Evolutionary conservation across 2,329 filamentous ascomycete species (phyloP), one percentile per base, ranked within the genome.

Genomic region (Alternaria angustiovoidea): DNA sequence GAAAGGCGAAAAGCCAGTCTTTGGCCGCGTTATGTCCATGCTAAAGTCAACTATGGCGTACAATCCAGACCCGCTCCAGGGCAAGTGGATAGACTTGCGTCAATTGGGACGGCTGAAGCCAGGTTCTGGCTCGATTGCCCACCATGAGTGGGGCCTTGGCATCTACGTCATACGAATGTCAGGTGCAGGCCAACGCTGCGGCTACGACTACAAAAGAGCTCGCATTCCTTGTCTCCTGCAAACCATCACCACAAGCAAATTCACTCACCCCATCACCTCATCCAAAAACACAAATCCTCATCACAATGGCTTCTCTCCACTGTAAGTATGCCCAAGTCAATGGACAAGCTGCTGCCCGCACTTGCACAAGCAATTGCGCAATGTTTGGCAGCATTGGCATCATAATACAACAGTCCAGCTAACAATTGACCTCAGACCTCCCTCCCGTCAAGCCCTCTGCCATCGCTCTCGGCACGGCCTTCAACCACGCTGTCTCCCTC

Each of bases 401-500:
- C 38, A 57, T 22, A 44, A 41, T 20, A 60, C 52, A 43, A 34
- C 47, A 36, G 53, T 47, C 57, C 52, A 49, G 57, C 69, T 75
- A 66, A 75, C 61, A 32, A 28, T 16, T 20, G 39, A 28, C 53
- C 30, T 51, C 66, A 89, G 87, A 91, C 79, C 86, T 92, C 57
- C 89, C 89, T 70, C 85, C 94, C 71, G 95, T 99, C 78, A 98
- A 97, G 90, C 95, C 95, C 73, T 97, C 94, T 78, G 94, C 95
- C 76, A 97, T 99, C 78, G 95, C 94, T 77, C 88, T 98, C 76
- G 95, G 95, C 83, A 95, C 94, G 65, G 84, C 93, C 81, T 99
- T 97, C 89, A 97, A 91, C 87, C 94, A 99, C 84, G 89, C 90
- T 74, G 86, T 93, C 75, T 95, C 95, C 77, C 89, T 92, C 67